A percentile compares a stretch with the other conserved stretches of the same genome.
phyloP scores from a whole-genome alignment of 2,329 filamentous ascomycete genomes.

The Myriosclerotinia duriaeana region DNA sequence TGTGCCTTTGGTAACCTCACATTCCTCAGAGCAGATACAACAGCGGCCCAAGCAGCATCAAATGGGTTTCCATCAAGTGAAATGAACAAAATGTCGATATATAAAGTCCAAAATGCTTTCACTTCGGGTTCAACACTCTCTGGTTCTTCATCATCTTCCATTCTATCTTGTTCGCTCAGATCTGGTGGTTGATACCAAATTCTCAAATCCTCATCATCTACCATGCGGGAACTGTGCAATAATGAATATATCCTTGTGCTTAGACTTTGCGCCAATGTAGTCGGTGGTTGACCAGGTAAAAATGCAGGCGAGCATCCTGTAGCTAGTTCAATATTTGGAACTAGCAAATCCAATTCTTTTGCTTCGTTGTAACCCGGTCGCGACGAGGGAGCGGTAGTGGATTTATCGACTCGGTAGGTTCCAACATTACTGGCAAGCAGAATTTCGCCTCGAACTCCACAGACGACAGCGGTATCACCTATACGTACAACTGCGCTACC shows the following conservation, averaged over 20 bases:
- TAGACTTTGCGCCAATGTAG: slow-evolving; percentile 76
- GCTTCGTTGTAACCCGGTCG: slow-evolving; percentile 46
- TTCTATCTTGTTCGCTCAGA: slow-evolving; percentile 48
- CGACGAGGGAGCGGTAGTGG: slow-evolving; percentile 41
- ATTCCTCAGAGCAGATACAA: slow-evolving; percentile 76
- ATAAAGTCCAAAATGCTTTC: slow-evolving; percentile 91
- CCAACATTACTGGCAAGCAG: slow-evolving; percentile 73
- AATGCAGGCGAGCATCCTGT: slow-evolving; percentile 88
- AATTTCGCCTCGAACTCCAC: slow-evolving; percentile 84
- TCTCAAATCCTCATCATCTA: slow-evolving; percentile 66
- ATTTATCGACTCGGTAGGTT: slow-evolving; percentile 53
- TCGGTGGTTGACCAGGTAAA: slow-evolving; percentile 79
- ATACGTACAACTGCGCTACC: slow-evolving; percentile 85
- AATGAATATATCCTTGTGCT: slow-evolving; percentile 74
- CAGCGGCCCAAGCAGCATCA: slow-evolving; percentile 83
- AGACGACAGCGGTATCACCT: slow-evolving; percentile 92
- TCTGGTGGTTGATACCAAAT: slow-evolving; percentile 64
- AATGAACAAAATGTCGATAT: slow-evolving; percentile 93
- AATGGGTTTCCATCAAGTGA: slow-evolving; percentile 90
- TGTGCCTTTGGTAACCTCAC: slow-evolving; percentile 74
- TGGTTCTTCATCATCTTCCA: slow-evolving; percentile 41
- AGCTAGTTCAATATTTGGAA: slow-evolving; percentile 89
- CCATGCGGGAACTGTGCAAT: slow-evolving; percentile 67
- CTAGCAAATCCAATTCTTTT: slow-evolving; percentile 69
- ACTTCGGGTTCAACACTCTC: slow-evolving; percentile 49